These are phyloP conservation scores for Globisporangium abappressorium DNA, from an alignment of 352 stramenopile species.

Conservation along the genomic window DNA sequence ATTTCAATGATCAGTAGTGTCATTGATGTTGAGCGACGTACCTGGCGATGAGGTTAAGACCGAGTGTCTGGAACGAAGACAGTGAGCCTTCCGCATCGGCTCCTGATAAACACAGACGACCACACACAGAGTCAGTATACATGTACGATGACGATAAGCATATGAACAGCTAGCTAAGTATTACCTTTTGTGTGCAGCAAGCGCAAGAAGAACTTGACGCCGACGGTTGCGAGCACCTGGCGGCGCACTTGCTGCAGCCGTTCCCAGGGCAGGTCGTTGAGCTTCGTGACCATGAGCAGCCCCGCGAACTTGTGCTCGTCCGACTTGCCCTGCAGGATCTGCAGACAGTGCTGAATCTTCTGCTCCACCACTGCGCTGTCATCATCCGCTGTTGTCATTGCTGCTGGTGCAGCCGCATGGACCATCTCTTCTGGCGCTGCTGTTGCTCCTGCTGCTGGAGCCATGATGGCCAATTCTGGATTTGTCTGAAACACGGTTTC, in stretches of 20 bases:
- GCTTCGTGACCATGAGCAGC: constrained; percentile 85
- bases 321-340: constrained; percentile 60
- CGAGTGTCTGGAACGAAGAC: constrained; percentile 73
- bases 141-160: not conserved
- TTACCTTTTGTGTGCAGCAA: constrained; percentile 75
- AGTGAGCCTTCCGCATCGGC: constrained; percentile 40
- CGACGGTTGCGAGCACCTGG: constrained; percentile 63
- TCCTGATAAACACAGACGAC: constrained; percentile 25
- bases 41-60: constrained; percentile 81
- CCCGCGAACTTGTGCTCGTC: constrained; percentile 88
- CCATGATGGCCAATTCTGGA: not conserved
- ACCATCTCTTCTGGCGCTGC: constrained; percentile 1
- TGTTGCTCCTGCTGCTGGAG: not conserved
- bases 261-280: constrained; percentile 39
- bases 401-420: not conserved
- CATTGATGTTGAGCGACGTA: constrained; percentile 11
- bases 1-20: not conserved
- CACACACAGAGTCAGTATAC: not conserved
- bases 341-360: constrained; percentile 51
- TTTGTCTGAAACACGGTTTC: constrained; percentile 4
- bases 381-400: not conserved
- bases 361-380: constrained; percentile 7
- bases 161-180: no score
- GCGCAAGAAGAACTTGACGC: constrained; percentile 69
- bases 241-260: constrained; percentile 48